A percentile compares a stretch with the other conserved stretches of the same genome.
These are phyloP conservation scores for Xerocomellus dryophilus DNA, from an alignment of 768 basidiomycete species.

Conservation along the genomic window DNA sequence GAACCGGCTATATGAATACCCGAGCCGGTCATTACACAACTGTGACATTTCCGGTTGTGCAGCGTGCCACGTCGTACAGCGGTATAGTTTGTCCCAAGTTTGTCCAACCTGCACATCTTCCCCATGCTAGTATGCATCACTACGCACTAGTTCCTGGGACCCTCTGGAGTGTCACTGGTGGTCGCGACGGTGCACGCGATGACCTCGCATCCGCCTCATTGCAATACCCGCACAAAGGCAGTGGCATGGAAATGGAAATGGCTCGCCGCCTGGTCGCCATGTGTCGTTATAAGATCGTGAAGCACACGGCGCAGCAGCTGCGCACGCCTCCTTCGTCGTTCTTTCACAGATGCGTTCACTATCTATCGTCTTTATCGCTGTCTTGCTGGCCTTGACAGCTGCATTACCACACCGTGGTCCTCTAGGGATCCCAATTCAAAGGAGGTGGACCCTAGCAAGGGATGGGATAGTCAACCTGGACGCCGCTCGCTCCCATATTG, in stretches of 20 bases:
- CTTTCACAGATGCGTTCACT: slow-evolving; percentile 10
- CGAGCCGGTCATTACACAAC: background rate
- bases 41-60: background rate
- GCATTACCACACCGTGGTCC: slow-evolving; percentile 14
- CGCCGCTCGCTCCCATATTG: slow-evolving; percentile 14
- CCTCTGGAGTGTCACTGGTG: background rate
- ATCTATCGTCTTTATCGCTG: slow-evolving; percentile 4
- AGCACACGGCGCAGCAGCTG: background rate
- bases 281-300: slow-evolving; percentile 6
- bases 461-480: slow-evolving; percentile 20
- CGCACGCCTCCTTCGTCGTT: background rate
- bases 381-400: slow-evolving; percentile 14
- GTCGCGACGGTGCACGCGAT: background rate
- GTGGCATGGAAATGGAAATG: background rate
- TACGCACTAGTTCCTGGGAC: background rate
- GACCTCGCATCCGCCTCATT: background rate
- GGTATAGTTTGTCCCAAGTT: too few species aligned
- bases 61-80: background rate
- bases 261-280: background rate
- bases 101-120: too few species aligned
- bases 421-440: slow-evolving; percentile 20
- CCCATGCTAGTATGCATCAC: background rate
- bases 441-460: slow-evolving; percentile 6
- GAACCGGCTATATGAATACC: background rate
- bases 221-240: background rate